These are phyloP conservation scores for Apiospora arundinis DNA, from an alignment of 2,329 filamentous ascomycete genomes.

Conservation along the genomic window DNA sequence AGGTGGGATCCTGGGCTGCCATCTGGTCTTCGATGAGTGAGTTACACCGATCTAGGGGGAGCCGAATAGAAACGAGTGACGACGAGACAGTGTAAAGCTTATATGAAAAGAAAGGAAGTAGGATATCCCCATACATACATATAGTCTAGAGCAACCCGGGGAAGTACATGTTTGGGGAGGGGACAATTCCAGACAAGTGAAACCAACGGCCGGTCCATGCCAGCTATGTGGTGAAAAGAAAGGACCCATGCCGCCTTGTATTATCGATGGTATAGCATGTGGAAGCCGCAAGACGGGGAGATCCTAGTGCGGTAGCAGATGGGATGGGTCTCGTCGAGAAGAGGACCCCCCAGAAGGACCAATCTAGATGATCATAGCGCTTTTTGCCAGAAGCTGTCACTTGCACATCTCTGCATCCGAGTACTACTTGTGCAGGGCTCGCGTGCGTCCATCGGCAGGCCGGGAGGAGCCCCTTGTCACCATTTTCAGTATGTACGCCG, in stretches of 20 bases:
- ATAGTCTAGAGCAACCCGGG: constrained; percentile 10
- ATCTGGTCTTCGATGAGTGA: constrained; percentile 28
- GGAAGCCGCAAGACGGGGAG: not conserved
- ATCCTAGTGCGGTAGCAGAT: not conserved
- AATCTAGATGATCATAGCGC: not conserved
- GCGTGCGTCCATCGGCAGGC: not conserved
- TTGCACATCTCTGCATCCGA: not conserved
- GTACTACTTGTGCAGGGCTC: not conserved
- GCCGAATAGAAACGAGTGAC: not conserved
- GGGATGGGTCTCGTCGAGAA: not conserved
- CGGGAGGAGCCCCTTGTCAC: not conserved
- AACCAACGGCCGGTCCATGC: not conserved
- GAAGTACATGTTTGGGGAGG: not conserved
- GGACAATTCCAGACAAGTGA: not conserved
- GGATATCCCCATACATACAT: not conserved
- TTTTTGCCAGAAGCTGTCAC: not conserved
- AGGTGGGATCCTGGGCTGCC: constrained; percentile 40
- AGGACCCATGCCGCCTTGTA: not conserved
- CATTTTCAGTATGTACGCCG: not conserved
- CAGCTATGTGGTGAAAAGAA: constrained; percentile 13
- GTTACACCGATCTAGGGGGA: not conserved
- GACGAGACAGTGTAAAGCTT: not conserved
- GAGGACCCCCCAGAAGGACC: not conserved
- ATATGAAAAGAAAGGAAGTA: not conserved
- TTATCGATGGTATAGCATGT: not conserved